Conservation (phyloP, 495 filamentous ascomycete genomes). For the Cercophora scortea region DNA sequence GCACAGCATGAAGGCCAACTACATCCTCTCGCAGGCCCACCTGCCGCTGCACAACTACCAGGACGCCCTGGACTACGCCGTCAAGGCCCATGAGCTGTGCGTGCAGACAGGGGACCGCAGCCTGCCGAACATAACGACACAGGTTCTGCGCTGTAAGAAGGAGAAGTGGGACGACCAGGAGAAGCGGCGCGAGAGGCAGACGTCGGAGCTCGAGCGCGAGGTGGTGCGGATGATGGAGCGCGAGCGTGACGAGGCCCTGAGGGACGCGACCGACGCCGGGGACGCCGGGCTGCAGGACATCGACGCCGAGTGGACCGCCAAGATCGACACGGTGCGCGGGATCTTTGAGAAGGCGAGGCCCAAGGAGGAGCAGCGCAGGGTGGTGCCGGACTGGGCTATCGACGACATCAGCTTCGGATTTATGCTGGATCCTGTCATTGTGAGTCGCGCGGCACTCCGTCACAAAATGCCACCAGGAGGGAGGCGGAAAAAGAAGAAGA, state of each 20-base stretch:
- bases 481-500: too few relatives aligned
- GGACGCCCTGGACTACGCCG: conserved; percentile 64
- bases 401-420: conserved; percentile 86
- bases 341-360: conserved; percentile 55
- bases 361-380: conserved; percentile 43
- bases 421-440: conserved; percentile 87
- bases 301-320: conserved; percentile 48
- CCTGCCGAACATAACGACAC: conserved; percentile 54
- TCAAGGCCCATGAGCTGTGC: conserved; percentile 67
- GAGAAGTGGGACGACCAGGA: conserved; percentile 57
- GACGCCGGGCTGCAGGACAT: conserved; percentile 43
- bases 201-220: conserved; percentile 47
- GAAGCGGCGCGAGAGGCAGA: conserved; percentile 34
- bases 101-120: conserved; percentile 50
- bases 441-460: conserved; percentile 24
- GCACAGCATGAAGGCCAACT: conserved; percentile 72
- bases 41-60: conserved; percentile 64
- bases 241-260: conserved; percentile 20
- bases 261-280: conserved; percentile 22
- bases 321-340: conserved; percentile 49
- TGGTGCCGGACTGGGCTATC: conserved; percentile 80
- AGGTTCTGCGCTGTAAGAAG: conserved; percentile 75
- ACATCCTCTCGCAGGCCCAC: conserved; percentile 77
- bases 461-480: too few relatives aligned
- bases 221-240: conserved; percentile 34